Evolutionary conservation across 2,329 filamentous ascomycete species (phyloP).

Genomic region (Colletotrichum sublineola): DNA sequence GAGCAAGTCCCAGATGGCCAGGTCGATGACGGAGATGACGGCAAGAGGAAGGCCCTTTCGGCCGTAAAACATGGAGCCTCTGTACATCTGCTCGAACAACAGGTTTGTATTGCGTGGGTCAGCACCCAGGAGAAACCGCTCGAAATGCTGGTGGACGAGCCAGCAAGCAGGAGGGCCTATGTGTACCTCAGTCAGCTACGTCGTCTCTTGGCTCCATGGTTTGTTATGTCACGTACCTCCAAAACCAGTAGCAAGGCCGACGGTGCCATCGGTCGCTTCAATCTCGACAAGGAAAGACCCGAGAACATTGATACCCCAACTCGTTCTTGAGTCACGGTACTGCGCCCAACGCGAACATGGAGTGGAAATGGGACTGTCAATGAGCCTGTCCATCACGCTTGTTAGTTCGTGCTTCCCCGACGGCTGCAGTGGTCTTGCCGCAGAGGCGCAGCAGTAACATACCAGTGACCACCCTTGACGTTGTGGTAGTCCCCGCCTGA

Average conservation of each 20-base stretch:
- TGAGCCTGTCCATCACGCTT: conserved; percentile 75
- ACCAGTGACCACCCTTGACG: conserved; percentile 81
- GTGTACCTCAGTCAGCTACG: background rate
- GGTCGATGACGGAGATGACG: conserved; percentile 93
- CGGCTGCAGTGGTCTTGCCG: background rate
- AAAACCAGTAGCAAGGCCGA: conserved; percentile 94
- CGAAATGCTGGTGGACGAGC: conserved; percentile 93
- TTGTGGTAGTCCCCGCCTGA: conserved; percentile 89
- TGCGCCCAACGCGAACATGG: conserved; percentile 92
- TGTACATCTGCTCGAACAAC: conserved; percentile 97
- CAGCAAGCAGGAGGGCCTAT: conserved; percentile 89
- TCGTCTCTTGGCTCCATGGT: background rate
- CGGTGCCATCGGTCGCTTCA: conserved; percentile 89
- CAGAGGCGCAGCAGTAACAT: conserved; percentile 44
- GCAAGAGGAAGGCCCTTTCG: conserved; percentile 91
- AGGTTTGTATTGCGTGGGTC: conserved; percentile 93
- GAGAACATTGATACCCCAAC: conserved; percentile 95
- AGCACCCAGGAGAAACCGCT: conserved; percentile 88
- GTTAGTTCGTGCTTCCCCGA: background rate
- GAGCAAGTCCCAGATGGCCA: conserved; percentile 91
- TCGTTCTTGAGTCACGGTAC: conserved; percentile 88
- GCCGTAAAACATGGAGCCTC: conserved; percentile 95
- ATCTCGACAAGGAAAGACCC: conserved; percentile 94
- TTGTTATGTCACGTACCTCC: conserved; percentile 68
- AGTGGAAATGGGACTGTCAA: conserved; percentile 92